Evolutionary conservation across 441 rosid genomes (phyloP).

Genomic region (Viola pubescens): DNA sequence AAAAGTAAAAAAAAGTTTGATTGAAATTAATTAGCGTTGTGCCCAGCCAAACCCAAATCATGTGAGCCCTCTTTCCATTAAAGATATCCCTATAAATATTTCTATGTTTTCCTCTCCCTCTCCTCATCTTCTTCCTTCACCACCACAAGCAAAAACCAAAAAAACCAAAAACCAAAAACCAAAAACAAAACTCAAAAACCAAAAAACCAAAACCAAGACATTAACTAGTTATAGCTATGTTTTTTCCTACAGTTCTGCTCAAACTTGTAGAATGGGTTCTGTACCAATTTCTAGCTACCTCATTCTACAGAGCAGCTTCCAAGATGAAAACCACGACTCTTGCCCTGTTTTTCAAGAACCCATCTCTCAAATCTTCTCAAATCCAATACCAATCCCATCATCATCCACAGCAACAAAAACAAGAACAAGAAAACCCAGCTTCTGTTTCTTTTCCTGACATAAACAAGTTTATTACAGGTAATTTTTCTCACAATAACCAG

Average conservation of each 20-base stretch:
- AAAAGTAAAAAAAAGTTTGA: neutral
- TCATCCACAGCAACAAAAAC: no score
- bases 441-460: slow-evolving; percentile 33
- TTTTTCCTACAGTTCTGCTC: slow-evolving; percentile 41
- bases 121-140: slow-evolving; percentile 4
- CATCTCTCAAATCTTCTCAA: slow-evolving; percentile 30
- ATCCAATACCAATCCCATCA: no score
- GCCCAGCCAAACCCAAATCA: slow-evolving; percentile 30
- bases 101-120: slow-evolving; percentile 14
- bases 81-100: slow-evolving; percentile 38
- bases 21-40: slow-evolving; percentile 35
- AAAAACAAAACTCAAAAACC: neutral
- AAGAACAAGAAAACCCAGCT: slow-evolving; percentile 10
- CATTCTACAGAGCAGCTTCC: slow-evolving; percentile 55
- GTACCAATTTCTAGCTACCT: slow-evolving; percentile 62
- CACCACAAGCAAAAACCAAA: neutral
- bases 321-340: slow-evolving; percentile 39
- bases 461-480: slow-evolving; percentile 27
- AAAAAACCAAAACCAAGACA: neutral
- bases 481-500: slow-evolving; percentile 14
- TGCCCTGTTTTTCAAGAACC: slow-evolving; percentile 39
- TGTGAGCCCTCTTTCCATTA: slow-evolving; percentile 11
- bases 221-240: slow-evolving; percentile 27
- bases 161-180: neutral
- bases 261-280: slow-evolving; percentile 52